Base-by-base conservation (phyloP, 2,329 filamentous ascomycete species). In the Thielaviopsis cerberus region DNA sequence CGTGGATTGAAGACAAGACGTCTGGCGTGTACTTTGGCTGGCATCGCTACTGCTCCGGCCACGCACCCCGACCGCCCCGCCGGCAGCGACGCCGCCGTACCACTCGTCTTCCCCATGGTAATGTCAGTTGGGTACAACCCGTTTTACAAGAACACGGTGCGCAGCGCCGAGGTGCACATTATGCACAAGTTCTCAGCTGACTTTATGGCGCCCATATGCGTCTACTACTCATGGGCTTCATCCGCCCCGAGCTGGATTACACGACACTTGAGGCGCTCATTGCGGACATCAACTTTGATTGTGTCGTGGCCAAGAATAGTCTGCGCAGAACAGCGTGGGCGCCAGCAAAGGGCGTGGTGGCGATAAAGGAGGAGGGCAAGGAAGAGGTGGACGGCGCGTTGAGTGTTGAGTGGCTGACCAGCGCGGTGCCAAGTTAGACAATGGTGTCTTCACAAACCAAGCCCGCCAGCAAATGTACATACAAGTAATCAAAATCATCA, bases 41-140 rank as follows among this genome's bases (percentile, higher is more conserved):
- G 88, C 88, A 4, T 81, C 86, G 0, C 79, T 97, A 30, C 75
- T 79, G 61, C 76, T 84, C 73, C 78, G 0, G 1, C 69, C 0
- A 60, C 67, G 1, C 76, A 79, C 64, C 73, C 77, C 0, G 70
- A 77, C 64, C 65, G 63, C 53, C 62, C 61, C 13, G 55, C 63
- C 51, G 53, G 62, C 65, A 64, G 58, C 64, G 65, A 63, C 65
- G 62, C 37, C 62, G 68, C 63, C 62, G 59, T 26, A 30, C 62
- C 54, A 17, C 24, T 53, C 51, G 74, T 92, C 59, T 88, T 84
- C 70, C 88, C 88, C 1, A 92, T 94, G 78, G 89, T 94, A 63
- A 86, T 96, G 83, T 88, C 82, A 61, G 91, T 96, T 63, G 92
- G 92, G 51, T 97, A 90, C 78, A 98, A 97, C 71, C 92, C 92